A percentile compares a stretch with the other conserved stretches of the same genome.
These are phyloP conservation scores for Cytospora paraplurivora DNA, from an alignment of 2,329 filamentous ascomycete species.

Conservation along the genomic window DNA sequence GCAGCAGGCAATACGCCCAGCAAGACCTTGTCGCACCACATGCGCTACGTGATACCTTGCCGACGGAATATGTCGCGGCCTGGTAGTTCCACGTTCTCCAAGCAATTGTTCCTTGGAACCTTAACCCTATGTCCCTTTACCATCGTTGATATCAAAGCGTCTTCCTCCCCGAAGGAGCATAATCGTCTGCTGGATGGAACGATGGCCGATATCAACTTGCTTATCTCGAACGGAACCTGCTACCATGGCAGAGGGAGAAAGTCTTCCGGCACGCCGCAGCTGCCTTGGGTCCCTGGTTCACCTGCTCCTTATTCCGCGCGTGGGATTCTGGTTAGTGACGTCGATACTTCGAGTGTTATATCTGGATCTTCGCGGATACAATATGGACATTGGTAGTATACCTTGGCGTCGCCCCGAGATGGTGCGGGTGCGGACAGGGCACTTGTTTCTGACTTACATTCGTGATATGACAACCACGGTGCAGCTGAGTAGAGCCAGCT, in stretches of 20 bases:
- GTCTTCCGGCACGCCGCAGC: constrained; percentile 1
- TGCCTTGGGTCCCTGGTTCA: not conserved
- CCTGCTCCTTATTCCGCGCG: not conserved
- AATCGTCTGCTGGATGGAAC: not conserved
- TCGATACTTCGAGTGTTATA: not conserved
- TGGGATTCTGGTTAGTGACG: not conserved
- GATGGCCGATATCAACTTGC: not conserved
- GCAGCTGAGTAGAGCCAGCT: not conserved
- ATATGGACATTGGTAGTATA: not conserved
- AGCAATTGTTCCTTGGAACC: not conserved
- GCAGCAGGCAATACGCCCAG: not conserved
- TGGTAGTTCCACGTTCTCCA: not conserved
- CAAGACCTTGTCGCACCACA: not conserved
- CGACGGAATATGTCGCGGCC: not conserved
- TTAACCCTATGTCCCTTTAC: not conserved
- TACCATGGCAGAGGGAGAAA: not conserved
- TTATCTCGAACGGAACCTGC: constrained; percentile 10
- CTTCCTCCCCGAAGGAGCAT: not conserved
- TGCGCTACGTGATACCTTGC: not conserved
- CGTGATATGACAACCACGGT: not conserved
- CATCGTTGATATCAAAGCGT: not conserved
- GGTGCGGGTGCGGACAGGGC: not conserved
- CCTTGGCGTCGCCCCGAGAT: not conserved
- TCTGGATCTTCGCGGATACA: not conserved
- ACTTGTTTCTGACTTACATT: not conserved